These are phyloP conservation scores for Xylaria arbuscula DNA, from an alignment of 2,329 filamentous ascomycete genomes.

Conservation along the genomic window DNA sequence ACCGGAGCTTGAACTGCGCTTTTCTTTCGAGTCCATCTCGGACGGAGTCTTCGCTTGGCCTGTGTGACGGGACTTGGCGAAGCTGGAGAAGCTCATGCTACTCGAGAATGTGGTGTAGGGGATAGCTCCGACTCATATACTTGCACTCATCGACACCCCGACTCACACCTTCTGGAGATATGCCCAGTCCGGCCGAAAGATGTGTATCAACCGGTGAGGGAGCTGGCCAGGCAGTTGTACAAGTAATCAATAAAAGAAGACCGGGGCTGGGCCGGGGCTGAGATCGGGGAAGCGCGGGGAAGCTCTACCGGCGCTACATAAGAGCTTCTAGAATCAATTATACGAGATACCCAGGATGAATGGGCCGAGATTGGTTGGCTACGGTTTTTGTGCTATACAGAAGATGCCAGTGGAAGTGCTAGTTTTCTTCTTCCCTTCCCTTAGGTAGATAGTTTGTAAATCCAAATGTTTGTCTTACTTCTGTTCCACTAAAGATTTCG, in stretches of 20 bases:
- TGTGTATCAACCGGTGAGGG: background rate
- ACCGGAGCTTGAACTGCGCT: conserved; percentile 18
- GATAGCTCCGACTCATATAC: conserved; percentile 11
- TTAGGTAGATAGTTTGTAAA: no score
- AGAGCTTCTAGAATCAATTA: no score
- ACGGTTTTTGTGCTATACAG: no score
- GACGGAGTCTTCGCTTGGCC: background rate
- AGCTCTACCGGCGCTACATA: background rate
- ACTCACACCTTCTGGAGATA: conserved; percentile 10
- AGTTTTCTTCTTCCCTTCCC: no score
- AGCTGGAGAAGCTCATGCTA: background rate
- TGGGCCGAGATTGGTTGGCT: no score
- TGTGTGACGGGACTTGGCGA: background rate
- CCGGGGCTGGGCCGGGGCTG: conserved; percentile 12
- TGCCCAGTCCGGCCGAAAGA: background rate
- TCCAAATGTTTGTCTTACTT: no score
- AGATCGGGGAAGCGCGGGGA: conserved; percentile 3
- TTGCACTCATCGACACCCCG: background rate
- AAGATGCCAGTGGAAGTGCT: no score
- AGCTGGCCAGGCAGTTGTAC: background rate
- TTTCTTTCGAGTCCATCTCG: conserved; percentile 12
- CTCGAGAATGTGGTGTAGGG: background rate
- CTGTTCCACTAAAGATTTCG: no score
- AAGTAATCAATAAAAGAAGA: background rate
- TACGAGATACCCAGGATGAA: no score